Evolutionary conservation across 1,284 basidiomycete genomes (phyloP).

Genomic region (Sphaerobolus stellatus): DNA sequence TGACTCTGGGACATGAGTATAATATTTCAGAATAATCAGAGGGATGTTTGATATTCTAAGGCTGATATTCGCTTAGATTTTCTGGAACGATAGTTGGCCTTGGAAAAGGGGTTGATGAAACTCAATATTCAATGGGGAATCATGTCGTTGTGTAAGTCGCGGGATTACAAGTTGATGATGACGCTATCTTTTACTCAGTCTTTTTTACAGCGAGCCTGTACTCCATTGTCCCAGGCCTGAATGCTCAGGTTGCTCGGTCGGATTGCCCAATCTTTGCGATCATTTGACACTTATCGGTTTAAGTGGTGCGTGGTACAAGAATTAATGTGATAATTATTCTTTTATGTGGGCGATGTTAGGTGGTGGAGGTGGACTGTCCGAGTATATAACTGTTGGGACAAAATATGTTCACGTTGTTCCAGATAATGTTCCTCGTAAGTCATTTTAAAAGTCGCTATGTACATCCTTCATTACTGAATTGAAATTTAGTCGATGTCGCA

Average conservation of each 20-base stretch:
- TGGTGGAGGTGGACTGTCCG: conserved; percentile 25
- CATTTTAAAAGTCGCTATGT: not conserved
- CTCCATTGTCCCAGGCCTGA: conserved; percentile 24
- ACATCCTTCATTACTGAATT: not conserved
- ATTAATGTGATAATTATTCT: not conserved
- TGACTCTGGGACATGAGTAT: conserved; percentile 35
- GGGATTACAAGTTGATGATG: not conserved
- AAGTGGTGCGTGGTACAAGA: not conserved
- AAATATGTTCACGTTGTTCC: conserved; percentile 29
- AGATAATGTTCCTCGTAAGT: conserved; percentile 21
- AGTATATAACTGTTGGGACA: conserved; percentile 29
- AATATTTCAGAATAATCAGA: conserved; percentile 4
- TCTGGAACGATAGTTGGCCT: conserved; percentile 31
- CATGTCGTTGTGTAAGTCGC: conserved; percentile 30
- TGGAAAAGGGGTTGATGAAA: conserved; percentile 25
- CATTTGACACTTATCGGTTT: conserved; percentile 24
- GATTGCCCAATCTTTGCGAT: conserved; percentile 25
- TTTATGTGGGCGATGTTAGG: not conserved
- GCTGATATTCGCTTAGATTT: conserved; percentile 19
- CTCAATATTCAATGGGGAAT: conserved; percentile 25
- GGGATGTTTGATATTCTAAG: not conserved
- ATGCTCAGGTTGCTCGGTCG: conserved; percentile 17
- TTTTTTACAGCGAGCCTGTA: conserved; percentile 26
- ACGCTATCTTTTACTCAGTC: not conserved
- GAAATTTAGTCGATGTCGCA: not conserved